Base-by-base conservation (phyloP, 495 filamentous ascomycete species). In the Penicillium salamii region DNA sequence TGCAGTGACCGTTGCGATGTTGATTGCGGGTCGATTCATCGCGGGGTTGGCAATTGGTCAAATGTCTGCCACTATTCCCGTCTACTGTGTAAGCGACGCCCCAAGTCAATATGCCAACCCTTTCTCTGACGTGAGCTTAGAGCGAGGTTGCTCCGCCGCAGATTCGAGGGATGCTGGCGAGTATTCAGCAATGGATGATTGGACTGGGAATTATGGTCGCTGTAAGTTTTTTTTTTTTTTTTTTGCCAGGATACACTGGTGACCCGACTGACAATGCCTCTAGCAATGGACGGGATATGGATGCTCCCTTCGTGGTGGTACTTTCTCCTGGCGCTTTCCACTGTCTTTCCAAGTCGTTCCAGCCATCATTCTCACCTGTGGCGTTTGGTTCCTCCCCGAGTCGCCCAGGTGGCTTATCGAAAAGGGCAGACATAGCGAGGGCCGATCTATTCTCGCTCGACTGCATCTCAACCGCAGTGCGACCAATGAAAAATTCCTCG, bases 371-470 rank as follows among this genome's bases (percentile, higher is more conserved):
- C 65, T 84, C 18, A 66, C 62, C 6, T 49, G 63, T 7, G 77
- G 78, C 9, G 61, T 79, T 23, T 73, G 70, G 54, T 79, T 78
- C 53, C 68, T 83, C 11, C 67, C 69, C 8, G 80, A 83, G 55
- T 79, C 76, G 0, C 80, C 80, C 11, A 63, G 81, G 38, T 84
- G 79, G 79, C 65, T 84, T 7, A 73, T 78, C 23, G 70, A 79
- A 49, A 71, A 75, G 49, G 77, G 74, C 39, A 70, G 69, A 26
- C 51, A 72, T 37, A 67, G 65, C 11, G 73, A 74, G 42, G 76
- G 68, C 6, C 68, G 67, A 31, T 49, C 56, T 7, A 62, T 71
- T 18, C 74, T 81, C 49, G 52, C 57, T 12, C 55, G 55, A 12
- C 72, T 77, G 8, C 78, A 78, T 45, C 40, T 59, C 3, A 63